A percentile compares a stretch with the other conserved stretches of the same genome.
These are phyloP conservation scores for Porcisia hertigi DNA, from an alignment of 208 protist genomes.

Conservation along the genomic window DNA sequence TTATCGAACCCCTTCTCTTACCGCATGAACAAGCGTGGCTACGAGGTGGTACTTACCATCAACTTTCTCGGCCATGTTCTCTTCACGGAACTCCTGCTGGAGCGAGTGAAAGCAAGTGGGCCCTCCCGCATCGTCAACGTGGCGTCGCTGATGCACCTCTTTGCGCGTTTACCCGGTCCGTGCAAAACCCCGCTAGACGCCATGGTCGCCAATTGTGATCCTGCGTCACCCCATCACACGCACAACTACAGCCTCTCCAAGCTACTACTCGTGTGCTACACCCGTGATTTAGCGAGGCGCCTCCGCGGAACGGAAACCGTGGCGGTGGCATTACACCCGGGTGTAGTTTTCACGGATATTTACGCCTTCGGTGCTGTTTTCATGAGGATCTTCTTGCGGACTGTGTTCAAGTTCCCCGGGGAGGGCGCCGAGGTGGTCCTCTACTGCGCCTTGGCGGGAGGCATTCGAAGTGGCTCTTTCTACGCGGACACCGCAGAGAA, in stretches of 20 bases:
- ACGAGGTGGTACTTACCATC: conserved; percentile 57
- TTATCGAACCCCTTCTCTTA: conserved; percentile 24
- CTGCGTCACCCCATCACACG: conserved; percentile 26
- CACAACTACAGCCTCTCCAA: conserved; percentile 61
- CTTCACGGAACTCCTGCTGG: conserved; percentile 51
- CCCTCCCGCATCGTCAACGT: conserved; percentile 57
- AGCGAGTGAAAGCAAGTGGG: conserved; percentile 23
- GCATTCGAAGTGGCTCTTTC: conserved; percentile 34
- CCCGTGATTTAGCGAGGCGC: conserved; percentile 40
- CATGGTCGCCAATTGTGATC: conserved; percentile 43
- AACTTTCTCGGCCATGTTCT: conserved; percentile 55
- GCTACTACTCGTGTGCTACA: conserved; percentile 60
- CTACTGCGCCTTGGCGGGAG: conserved; percentile 36
- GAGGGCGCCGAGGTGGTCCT: conserved; percentile 56
- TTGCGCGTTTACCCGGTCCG: conserved; percentile 37
- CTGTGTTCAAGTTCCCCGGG: conserved; percentile 53
- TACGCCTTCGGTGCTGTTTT: conserved; percentile 34
- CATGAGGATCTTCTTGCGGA: conserved; percentile 46
- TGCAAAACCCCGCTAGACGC: conserved; percentile 36
- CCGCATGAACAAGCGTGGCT: conserved; percentile 35
- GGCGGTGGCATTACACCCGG: conserved; percentile 37
- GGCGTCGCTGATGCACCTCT: conserved; percentile 49
- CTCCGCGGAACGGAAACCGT: conserved; percentile 34
- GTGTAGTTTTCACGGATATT: conserved; percentile 54
- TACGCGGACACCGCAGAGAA: conserved; percentile 41